These are phyloP conservation scores for Vachellia collinsii DNA, from an alignment of 306 rosid species.

Conservation along the genomic window DNA sequence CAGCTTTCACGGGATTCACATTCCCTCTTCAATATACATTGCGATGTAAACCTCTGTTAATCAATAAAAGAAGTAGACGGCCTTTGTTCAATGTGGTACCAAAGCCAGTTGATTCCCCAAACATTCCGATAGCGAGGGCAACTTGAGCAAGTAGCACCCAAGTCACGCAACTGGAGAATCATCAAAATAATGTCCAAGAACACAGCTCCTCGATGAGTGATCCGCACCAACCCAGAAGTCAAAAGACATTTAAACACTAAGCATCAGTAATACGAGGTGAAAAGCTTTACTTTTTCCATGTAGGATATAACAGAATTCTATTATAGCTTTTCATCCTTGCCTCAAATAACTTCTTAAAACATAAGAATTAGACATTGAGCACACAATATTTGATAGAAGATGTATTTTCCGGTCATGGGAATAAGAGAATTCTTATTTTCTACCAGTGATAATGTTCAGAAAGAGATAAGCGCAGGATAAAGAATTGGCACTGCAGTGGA, in stretches of 20 bases:
- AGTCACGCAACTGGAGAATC: neutral
- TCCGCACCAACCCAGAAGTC: neutral
- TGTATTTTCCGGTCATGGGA: conserved; percentile 4
- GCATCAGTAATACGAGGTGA: conserved; percentile 24
- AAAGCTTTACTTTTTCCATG: conserved; percentile 10
- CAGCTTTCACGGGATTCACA: neutral
- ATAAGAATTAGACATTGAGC: conserved; percentile 8
- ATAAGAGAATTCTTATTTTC: conserved; percentile 25
- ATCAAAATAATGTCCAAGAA: neutral
- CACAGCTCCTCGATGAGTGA: neutral
- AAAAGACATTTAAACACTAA: conserved; percentile 38
- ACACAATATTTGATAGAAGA: neutral
- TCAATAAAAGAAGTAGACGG: neutral
- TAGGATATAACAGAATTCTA: neutral
- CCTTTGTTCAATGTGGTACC: neutral
- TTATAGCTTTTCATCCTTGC: conserved; percentile 25
- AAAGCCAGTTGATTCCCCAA: neutral
- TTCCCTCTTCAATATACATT: neutral
- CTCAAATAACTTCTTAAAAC: neutral
- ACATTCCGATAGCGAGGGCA: neutral
- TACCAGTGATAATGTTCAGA: neutral
- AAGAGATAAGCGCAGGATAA: conserved; percentile 8
- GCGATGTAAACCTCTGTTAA: neutral
- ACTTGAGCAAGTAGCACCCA: neutral
- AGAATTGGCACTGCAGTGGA: conserved; percentile 5